A percentile compares a stretch with the other conserved stretches of the same genome.
Evolutionary conservation across 2,329 filamentous ascomycete genomes (phyloP).

Genomic region (Hirsutella minnesotensis): DNA sequence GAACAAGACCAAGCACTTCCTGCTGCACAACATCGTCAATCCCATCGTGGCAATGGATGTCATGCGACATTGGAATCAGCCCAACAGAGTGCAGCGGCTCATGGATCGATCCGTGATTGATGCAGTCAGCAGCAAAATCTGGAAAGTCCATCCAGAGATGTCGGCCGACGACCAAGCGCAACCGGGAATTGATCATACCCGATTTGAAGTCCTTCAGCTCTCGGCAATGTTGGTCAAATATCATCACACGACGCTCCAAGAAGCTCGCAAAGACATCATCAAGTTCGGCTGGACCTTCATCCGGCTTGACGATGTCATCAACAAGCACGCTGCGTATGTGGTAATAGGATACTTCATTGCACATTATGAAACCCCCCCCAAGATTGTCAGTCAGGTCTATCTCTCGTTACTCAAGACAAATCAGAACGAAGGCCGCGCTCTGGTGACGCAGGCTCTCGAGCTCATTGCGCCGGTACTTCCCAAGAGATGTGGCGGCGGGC

Average conservation of each 20-base stretch:
- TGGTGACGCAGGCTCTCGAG: constrained; percentile 91
- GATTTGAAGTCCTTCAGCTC: constrained; percentile 91
- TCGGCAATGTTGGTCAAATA: constrained; percentile 95
- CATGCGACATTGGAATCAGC: constrained; percentile 64
- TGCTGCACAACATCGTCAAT: constrained; percentile 86
- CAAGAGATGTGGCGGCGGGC: constrained; percentile 63
- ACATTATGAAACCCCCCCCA: constrained; percentile 88
- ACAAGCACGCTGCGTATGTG: constrained; percentile 96
- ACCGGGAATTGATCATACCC: constrained; percentile 83
- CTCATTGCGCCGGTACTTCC: constrained; percentile 89
- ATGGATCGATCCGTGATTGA: constrained; percentile 84
- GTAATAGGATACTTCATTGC: constrained; percentile 97
- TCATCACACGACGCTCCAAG: constrained; percentile 75
- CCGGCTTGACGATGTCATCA: constrained; percentile 94
- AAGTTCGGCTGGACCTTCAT: constrained; percentile 99
- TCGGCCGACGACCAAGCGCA: constrained; percentile 72
- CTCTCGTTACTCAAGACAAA: constrained; percentile 82
- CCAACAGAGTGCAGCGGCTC: constrained; percentile 50
- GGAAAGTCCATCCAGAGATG: constrained; percentile 80
- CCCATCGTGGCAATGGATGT: constrained; percentile 95
- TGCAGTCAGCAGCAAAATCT: constrained; percentile 81
- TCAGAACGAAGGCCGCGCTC: constrained; percentile 82
- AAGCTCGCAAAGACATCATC: constrained; percentile 93
- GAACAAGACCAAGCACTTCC: constrained; percentile 86
- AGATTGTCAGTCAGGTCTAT: constrained; percentile 94